Evolutionary conservation across 2,329 filamentous ascomycete genomes (phyloP).

Genomic region (Xylaria sp.): DNA sequence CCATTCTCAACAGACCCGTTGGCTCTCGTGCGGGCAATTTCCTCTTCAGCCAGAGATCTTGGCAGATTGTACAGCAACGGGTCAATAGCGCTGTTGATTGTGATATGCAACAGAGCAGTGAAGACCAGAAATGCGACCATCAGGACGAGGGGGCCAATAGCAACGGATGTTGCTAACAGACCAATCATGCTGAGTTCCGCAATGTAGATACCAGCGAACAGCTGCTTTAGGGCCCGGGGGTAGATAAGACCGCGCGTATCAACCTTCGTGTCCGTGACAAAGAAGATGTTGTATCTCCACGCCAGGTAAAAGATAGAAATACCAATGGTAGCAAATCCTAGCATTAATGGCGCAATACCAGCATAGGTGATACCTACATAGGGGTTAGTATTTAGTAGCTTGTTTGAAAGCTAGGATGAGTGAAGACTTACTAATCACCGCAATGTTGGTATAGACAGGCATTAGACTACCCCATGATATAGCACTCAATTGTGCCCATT

Average conservation of each 20-base stretch:
- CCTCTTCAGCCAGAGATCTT: conserved; percentile 70
- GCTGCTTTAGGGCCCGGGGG: conserved; percentile 85
- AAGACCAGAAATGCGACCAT: conserved; percentile 83
- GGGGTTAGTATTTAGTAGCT: conserved; percentile 36
- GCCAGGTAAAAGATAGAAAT: conserved; percentile 86
- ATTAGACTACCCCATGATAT: conserved; percentile 87
- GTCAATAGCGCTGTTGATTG: conserved; percentile 76
- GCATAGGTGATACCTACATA: conserved; percentile 81
- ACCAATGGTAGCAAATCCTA: conserved; percentile 83
- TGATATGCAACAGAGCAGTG: conserved; percentile 79
- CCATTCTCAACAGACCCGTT: conserved; percentile 27
- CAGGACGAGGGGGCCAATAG: conserved; percentile 75
- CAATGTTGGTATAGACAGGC: conserved; percentile 83
- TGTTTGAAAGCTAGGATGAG: too few relatives aligned
- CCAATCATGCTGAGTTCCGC: conserved; percentile 86
- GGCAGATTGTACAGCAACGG: conserved; percentile 84
- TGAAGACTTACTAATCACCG: conserved; percentile 75
- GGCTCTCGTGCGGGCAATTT: conserved; percentile 45
- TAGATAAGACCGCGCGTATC: conserved; percentile 92
- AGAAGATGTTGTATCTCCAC: conserved; percentile 91
- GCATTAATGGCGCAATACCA: conserved; percentile 84
- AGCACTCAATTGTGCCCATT: conserved; percentile 78
- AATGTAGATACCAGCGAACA: conserved; percentile 86
- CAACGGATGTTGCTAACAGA: conserved; percentile 77
- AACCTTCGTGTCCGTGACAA: conserved; percentile 82